Conservation (phyloP, 2,329 filamentous ascomycete species). For the Penicillium janthinellum region DNA sequence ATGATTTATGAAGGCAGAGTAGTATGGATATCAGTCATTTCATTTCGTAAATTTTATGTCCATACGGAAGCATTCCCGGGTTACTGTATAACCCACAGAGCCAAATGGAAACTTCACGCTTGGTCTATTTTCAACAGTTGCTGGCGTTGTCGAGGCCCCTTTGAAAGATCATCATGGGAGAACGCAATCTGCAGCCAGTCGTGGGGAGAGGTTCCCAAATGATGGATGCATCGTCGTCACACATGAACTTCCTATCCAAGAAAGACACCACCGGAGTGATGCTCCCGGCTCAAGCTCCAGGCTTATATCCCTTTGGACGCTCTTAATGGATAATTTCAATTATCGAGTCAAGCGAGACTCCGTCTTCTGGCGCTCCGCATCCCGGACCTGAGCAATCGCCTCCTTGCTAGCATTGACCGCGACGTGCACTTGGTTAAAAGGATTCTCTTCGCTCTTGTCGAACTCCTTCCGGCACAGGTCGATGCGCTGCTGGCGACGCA, state of each 20-base stretch:
- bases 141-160: neutral
- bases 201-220: no score
- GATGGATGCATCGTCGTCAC: neutral
- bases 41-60: conserved; percentile 26
- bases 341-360: conserved; percentile 64
- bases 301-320: neutral
- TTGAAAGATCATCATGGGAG: neutral
- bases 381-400: conserved; percentile 68
- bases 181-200: neutral
- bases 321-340: neutral
- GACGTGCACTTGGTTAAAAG: conserved; percentile 82
- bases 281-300: neutral
- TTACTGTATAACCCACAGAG: neutral
- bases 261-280: no score
- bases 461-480: conserved; percentile 89
- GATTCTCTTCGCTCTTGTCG: conserved; percentile 91
- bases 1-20: neutral
- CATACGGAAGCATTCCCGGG: neutral
- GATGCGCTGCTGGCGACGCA: conserved; percentile 81
- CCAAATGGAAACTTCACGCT: neutral
- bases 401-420: conserved; percentile 76
- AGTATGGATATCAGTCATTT: conserved; percentile 21
- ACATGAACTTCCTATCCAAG: neutral
- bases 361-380: conserved; percentile 70
- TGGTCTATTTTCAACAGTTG: neutral